These are phyloP conservation scores for Spencermartinsiella europaea DNA, from an alignment of 805 yeast genomes.

Conservation along the genomic window DNA sequence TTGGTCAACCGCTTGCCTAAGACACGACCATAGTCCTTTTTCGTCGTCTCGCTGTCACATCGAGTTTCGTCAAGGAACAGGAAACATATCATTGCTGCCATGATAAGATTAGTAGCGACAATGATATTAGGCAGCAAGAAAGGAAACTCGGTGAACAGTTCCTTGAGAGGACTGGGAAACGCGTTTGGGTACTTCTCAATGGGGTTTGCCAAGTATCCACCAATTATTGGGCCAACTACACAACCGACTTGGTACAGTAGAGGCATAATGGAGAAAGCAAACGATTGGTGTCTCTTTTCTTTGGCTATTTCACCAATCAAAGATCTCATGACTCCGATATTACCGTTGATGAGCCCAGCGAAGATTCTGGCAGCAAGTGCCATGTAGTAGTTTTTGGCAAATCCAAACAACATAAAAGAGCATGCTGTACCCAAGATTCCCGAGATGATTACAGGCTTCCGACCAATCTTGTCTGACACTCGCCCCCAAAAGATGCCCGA, in stretches of 20 bases:
- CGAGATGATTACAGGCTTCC: conserved; percentile 47
- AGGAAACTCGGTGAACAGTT: conserved; percentile 37
- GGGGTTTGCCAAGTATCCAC: conserved; percentile 49
- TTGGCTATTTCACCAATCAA: conserved; percentile 55
- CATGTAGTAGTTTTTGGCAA: conserved; percentile 45
- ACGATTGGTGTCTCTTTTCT: conserved; percentile 53
- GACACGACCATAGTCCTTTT: background rate
- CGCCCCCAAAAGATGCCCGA: conserved; percentile 59
- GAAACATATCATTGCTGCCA: conserved; percentile 30
- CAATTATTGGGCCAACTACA: conserved; percentile 57
- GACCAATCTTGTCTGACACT: conserved; percentile 50
- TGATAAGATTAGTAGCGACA: conserved; percentile 36
- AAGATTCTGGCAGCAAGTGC: conserved; percentile 50
- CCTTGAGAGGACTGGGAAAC: conserved; percentile 13
- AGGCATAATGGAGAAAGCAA: conserved; percentile 59
- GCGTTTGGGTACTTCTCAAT: conserved; percentile 28
- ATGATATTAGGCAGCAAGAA: conserved; percentile 51
- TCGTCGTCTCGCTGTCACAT: background rate
- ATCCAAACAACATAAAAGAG: conserved; percentile 48
- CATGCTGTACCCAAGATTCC: conserved; percentile 54
- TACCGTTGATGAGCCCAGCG: conserved; percentile 58
- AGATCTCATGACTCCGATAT: conserved; percentile 58
- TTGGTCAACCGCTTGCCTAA: conserved; percentile 21
- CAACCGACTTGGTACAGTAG: conserved; percentile 57
- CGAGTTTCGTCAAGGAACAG: conserved; percentile 21